A percentile compares a stretch with the other conserved stretches of the same genome.
Conservation (phyloP, 495 filamentous ascomycete species). For the Penicillium manginii region DNA sequence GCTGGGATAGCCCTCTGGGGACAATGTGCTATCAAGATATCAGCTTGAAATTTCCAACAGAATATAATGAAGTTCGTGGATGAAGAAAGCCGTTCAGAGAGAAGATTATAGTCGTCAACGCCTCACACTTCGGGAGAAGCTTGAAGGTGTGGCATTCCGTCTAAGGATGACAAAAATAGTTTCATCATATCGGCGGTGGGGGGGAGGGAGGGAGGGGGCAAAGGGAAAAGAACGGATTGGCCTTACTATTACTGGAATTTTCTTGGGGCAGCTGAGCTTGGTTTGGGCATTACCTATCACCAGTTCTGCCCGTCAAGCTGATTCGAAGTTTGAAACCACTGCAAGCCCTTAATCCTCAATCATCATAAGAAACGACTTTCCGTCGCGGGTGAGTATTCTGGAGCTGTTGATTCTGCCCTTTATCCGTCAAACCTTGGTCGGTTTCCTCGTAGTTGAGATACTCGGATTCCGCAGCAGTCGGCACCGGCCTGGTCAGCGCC, state of each 20-base stretch:
- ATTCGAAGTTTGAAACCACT: neutral
- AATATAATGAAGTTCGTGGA: neutral
- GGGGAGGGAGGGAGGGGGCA: neutral
- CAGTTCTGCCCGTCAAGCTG: neutral
- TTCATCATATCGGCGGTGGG: slow-evolving; percentile 39
- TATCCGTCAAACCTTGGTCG: neutral
- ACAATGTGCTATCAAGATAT: neutral
- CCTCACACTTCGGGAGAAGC: slow-evolving; percentile 34
- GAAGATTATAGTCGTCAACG: slow-evolving; percentile 32
- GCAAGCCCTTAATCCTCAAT: slow-evolving; percentile 25
- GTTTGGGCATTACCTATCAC: neutral
- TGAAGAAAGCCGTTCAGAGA: slow-evolving; percentile 22
- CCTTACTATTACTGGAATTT: neutral
- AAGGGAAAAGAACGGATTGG: neutral
- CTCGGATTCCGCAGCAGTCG: neutral
- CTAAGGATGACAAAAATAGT: slow-evolving; percentile 52
- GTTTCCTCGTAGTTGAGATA: slow-evolving; percentile 25
- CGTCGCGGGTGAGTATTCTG: slow-evolving; percentile 23
- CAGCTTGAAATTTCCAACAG: neutral
- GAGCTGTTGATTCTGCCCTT: neutral
- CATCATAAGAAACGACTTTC: slow-evolving; percentile 46
- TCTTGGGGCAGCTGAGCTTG: neutral
- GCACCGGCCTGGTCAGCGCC: neutral
- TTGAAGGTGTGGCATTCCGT: slow-evolving; percentile 49
- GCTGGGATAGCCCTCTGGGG: neutral